Evolutionary conservation across 2,329 filamentous ascomycete genomes (phyloP), one percentile per base, ranked within the genome.

Genomic region (Myrmaecium sp.): DNA sequence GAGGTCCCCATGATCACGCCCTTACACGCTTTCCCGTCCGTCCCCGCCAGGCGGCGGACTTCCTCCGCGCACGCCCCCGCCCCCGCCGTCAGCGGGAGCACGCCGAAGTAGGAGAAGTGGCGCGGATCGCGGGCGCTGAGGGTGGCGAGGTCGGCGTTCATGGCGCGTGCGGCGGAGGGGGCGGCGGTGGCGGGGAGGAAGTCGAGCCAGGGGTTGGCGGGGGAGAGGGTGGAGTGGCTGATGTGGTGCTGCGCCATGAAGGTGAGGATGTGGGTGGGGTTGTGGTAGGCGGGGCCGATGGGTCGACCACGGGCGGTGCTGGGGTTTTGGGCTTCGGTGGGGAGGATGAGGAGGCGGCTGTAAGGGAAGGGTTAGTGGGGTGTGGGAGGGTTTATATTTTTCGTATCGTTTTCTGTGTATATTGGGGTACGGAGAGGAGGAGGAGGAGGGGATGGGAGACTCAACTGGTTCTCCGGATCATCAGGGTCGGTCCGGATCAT

Each of bases 171-270:
- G 25, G 74, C 70, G 16, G 52, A 46, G 2, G 64, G 66, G 0
- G 79, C 77, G 36, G 74, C 66, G 4, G 57, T 47, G 0, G 68
- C 46, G 0, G 59, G 51, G 0, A 93, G 54, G 45, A 92, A 94
- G 52, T 94, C 84, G 2, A 94, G 65, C 84, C 84, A 94, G 0
- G 84, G 84, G 44, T 94, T 94, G 9, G 84, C 84, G 13, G 93
- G 69, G 1, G 80, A 89, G 35, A 94, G 71, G 26, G 93, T 78
- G 1, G 79, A 89, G 36, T 76, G 71, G 49, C 77, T 67, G 47
- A 94, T 93, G 28, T 58, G 58, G 54, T 94, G 84, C 10, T 63
- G 67, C 47, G 82, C 65, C 84, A 94, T 94, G 55, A 94, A 93
- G 25, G 69, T 63, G 9, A 93, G 62, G 45, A 93, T 94, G 39